Conservation (phyloP, 1,284 basidiomycete species). For the Retiboletus flavoniger region DNA sequence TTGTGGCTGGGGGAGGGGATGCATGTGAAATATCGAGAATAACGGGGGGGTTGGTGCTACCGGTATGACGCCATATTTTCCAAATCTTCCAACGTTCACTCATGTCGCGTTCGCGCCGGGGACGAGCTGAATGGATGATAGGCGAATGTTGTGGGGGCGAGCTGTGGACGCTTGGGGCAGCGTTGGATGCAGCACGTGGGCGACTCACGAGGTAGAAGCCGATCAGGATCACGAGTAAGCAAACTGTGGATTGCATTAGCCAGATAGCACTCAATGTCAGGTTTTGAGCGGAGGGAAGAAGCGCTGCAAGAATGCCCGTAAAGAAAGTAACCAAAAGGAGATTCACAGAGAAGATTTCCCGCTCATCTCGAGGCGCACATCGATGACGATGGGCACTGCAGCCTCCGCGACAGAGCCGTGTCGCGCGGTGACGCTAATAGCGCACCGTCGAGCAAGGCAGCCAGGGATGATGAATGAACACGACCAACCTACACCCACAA, state of each 20-base stretch:
- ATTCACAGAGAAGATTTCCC: not conserved
- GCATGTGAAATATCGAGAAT: not conserved
- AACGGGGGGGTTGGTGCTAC: not conserved
- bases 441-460: not conserved
- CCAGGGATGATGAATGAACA: conserved; percentile 13
- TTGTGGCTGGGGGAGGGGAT: not conserved
- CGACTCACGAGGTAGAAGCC: conserved; percentile 34
- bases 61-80: conserved; percentile 14
- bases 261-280: conserved; percentile 3
- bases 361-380: not conserved
- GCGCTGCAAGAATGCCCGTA: not conserved
- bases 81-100: conserved; percentile 21
- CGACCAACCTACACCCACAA: conserved; percentile 30
- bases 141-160: conserved; percentile 5
- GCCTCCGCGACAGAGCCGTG: not conserved
- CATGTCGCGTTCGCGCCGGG: conserved; percentile 6
- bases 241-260: conserved; percentile 25
- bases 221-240: conserved; percentile 27
- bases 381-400: not conserved
- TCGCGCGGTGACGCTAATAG: not conserved
- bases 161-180: not conserved
- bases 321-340: not conserved
- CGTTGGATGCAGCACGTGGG: conserved; percentile 10
- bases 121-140: not conserved
- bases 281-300: not conserved